A percentile compares a stretch with the other conserved stretches of the same genome.
These are phyloP conservation scores for Auriscalpium microsporum DNA, from an alignment of 768 basidiomycete species.

Conservation along the genomic window DNA sequence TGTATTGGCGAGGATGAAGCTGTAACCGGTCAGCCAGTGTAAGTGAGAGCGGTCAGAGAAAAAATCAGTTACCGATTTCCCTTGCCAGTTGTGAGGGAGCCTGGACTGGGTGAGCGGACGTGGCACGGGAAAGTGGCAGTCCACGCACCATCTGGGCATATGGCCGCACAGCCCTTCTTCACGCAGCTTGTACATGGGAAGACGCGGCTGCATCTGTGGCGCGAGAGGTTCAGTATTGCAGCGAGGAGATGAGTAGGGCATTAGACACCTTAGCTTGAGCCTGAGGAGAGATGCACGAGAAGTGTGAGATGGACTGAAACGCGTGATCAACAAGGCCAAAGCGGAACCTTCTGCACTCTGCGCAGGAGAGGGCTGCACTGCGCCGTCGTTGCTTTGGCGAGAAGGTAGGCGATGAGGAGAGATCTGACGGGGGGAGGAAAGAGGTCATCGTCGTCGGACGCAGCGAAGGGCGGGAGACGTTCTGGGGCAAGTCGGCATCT, in stretches of 20 bases:
- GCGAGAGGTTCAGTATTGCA: neutral
- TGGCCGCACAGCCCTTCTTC: constrained; percentile 38
- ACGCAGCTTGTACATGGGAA: constrained; percentile 47
- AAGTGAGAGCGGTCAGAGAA: constrained; percentile 10
- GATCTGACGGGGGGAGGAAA: constrained; percentile 7
- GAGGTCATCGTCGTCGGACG: constrained; percentile 15
- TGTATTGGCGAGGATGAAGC: constrained; percentile 66
- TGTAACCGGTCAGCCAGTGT: constrained; percentile 16
- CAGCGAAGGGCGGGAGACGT: neutral
- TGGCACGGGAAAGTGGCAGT: neutral
- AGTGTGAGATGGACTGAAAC: constrained; percentile 1
- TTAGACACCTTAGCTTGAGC: constrained; percentile 56
- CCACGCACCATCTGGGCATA: constrained; percentile 54
- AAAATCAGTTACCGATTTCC: constrained; percentile 47
- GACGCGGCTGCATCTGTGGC: constrained; percentile 47
- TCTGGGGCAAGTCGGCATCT: neutral
- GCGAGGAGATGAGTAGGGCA: constrained; percentile 9
- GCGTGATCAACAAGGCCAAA: neutral
- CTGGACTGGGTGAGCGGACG: constrained; percentile 24
- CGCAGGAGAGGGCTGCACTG: constrained; percentile 50
- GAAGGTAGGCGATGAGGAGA: constrained; percentile 5
- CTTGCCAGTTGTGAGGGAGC: constrained; percentile 64
- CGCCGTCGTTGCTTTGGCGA: constrained; percentile 22
- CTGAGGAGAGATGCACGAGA: constrained; percentile 26
- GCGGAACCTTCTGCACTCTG: constrained; percentile 57